Percentiles rank a stretch among this genome's conserved stretches.
Conservation (phyloP, 1,139 yeast genomes). For the Magnusiomyces ingens region DNA sequence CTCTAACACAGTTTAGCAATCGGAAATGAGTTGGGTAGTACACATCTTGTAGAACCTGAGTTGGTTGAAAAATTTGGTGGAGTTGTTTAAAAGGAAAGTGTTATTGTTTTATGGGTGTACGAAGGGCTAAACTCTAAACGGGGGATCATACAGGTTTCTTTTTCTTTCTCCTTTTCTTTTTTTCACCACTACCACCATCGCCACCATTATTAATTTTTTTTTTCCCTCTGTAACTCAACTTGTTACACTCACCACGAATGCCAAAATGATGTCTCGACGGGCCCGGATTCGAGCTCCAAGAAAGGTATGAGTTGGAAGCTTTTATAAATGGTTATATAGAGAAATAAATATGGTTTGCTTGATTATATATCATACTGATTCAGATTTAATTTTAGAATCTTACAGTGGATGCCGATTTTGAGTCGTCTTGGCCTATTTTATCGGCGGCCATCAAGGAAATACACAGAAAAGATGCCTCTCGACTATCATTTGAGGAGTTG, state of each 20-base stretch:
- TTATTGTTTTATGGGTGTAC: constrained; percentile 3
- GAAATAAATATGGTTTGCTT: not conserved
- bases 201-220: not conserved
- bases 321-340: constrained; percentile 7
- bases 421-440: constrained; percentile 62
- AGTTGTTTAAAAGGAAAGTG: not conserved
- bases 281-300: constrained; percentile 73
- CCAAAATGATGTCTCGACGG: constrained; percentile 30
- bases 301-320: constrained; percentile 32
- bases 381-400: constrained; percentile 12
- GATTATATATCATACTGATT: constrained; percentile 12
- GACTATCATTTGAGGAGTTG: constrained; percentile 74
- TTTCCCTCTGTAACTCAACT: not conserved
- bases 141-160: not conserved
- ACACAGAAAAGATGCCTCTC: constrained; percentile 64
- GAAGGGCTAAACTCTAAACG: not conserved
- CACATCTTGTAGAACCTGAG: constrained; percentile 52
- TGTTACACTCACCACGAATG: not conserved
- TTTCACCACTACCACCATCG: not conserved
- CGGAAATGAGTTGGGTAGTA: constrained; percentile 71
- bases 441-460: constrained; percentile 74
- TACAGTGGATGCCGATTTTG: constrained; percentile 45
- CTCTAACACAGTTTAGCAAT: constrained; percentile 38
- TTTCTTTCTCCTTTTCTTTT: not conserved
- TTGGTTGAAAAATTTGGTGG: constrained; percentile 29